Evolutionary conservation across 495 filamentous ascomycete genomes (phyloP), one percentile per base, ranked within the genome.

Genomic region (Symbiotaphrina buchneri): DNA sequence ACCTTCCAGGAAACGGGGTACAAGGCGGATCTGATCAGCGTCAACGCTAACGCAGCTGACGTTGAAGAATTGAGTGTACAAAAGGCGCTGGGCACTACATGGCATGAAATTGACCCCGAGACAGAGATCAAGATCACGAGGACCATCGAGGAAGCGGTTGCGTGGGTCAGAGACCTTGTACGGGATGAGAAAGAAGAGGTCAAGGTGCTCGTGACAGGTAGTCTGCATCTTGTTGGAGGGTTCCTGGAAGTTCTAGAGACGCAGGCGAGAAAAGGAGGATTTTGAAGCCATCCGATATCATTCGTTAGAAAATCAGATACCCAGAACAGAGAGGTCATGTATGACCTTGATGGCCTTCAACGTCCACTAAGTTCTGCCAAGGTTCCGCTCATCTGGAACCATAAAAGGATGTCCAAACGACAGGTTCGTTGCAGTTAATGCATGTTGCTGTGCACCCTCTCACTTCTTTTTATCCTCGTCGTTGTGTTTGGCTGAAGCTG

Each of bases 121-220:
- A 24, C 70, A 0, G 52, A 68, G 21, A 63, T 81, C 0, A 49
- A 59, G 30, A 78, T 90, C 0, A 55, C 74, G 25, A 56, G 61
- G 8, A 91, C 71, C 2, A 81, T 95, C 25, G 82, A 95, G 42
- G 82, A 91, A 35, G 84, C 83, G 11, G 65, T 95, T 27, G 65
- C 60, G 18, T 62, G 56, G 41, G 72, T 74, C 2, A 58, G 73
- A 22, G 53, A 55, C 4, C 41, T 82, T 4, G 59, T 58, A 0
- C 19, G 13, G 8, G 18, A 10, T 3, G 29, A 16, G 14, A 18
- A 26, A 4, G 28, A 38, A 0, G 47, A 46, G 18, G 41, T 58
- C 5, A 51, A 3, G 7, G n/a, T 54, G 1, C 42, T 74, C 14
- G 56, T 75, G 18, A 74, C 70, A 10, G 70, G 70, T 5, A 73